Evolutionary conservation across 164 flowering plant species (phyloP).

Genomic region (Brasenia schreberi): DNA sequence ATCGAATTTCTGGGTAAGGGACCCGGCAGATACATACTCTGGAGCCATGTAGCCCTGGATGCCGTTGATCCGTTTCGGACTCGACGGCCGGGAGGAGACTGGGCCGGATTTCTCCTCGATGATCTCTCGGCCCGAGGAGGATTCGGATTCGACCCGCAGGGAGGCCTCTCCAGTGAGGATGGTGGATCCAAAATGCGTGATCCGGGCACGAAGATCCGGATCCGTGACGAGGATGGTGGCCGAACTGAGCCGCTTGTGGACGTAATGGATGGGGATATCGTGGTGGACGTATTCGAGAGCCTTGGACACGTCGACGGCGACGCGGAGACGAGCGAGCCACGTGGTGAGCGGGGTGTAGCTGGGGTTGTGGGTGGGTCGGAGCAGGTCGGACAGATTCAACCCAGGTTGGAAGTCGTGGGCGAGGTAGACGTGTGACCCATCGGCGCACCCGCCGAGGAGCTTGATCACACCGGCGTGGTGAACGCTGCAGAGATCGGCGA

Average conservation of each 20-base stretch:
- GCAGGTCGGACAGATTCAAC: background rate
- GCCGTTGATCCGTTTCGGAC: slow-evolving; percentile 1
- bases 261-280: slow-evolving; percentile 3
- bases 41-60: slow-evolving; percentile 7
- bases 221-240: slow-evolving; percentile 1
- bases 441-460: background rate
- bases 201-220: slow-evolving; percentile 1
- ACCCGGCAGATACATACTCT: slow-evolving; percentile 3
- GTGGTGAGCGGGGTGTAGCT: background rate
- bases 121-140: background rate
- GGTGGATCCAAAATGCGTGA: slow-evolving; percentile 2
- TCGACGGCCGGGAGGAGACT: background rate
- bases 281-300: slow-evolving; percentile 5
- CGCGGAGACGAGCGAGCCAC: slow-evolving; percentile 2
- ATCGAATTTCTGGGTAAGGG: slow-evolving; percentile 1
- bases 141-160: background rate
- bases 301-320: slow-evolving; percentile 3
- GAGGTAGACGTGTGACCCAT: background rate
- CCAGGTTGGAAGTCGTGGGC: slow-evolving; percentile 1
- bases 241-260: slow-evolving; percentile 1
- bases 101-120: background rate
- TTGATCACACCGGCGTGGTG: background rate
- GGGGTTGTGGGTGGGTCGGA: background rate
- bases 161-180: background rate
- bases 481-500: slow-evolving; percentile 1